These are phyloP conservation scores for Auricularia heimuer DNA, from an alignment of 768 basidiomycete species.

Conservation along the genomic window DNA sequence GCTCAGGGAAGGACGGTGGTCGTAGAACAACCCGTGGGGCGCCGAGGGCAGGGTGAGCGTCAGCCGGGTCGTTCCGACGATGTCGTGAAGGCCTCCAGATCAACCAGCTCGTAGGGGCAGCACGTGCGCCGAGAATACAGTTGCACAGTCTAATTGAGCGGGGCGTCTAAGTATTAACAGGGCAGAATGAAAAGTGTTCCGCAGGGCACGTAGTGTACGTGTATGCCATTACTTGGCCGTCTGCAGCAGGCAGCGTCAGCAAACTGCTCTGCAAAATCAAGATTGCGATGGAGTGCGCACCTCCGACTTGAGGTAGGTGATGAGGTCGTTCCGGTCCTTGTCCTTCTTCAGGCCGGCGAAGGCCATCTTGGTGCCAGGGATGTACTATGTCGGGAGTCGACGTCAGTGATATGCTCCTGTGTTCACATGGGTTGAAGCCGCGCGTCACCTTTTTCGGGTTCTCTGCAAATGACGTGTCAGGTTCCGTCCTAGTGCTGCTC, in stretches of 20 bases:
- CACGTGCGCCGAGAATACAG: neutral
- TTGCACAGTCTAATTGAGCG: neutral
- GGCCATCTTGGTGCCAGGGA: constrained; percentile 97
- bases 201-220: neutral
- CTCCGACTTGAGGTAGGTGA: constrained; percentile 69
- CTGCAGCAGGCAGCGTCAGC: neutral
- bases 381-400: constrained; percentile 47
- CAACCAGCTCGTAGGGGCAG: too few species aligned
- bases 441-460: constrained; percentile 85
- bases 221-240: neutral
- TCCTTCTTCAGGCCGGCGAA: constrained; percentile 99
- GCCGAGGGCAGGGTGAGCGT: too few species aligned
- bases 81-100: too few species aligned
- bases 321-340: constrained; percentile 91
- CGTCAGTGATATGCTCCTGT: constrained; percentile 3
- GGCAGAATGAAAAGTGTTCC: neutral
- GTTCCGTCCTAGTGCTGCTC: neutral
- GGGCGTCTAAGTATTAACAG: neutral
- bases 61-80: too few species aligned
- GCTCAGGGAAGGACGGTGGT: too few species aligned
- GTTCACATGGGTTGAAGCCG: neutral
- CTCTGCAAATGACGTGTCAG: constrained; percentile 31
- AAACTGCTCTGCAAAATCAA: neutral
- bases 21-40: too few species aligned
- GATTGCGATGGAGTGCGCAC: constrained; percentile 31